phyloP scores from a whole-genome alignment of 805 yeast species.

The Kluyveromyces nonfermentans region DNA sequence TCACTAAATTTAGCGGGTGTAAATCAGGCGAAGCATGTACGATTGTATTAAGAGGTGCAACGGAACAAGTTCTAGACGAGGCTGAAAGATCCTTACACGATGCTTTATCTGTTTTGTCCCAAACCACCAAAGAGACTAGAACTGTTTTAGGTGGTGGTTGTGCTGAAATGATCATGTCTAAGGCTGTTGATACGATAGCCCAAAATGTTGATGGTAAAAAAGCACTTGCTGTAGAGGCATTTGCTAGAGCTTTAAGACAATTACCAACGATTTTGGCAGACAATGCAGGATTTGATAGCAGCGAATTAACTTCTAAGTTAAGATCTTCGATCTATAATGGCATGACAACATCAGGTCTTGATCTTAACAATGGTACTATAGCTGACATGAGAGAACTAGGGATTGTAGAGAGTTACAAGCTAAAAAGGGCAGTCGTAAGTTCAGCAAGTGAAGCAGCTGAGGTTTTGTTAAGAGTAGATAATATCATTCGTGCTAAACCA shows the following conservation, averaged over 20 bases:
- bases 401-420: slow-evolving; percentile 83
- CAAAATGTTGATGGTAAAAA: slow-evolving; percentile 90
- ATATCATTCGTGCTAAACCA: slow-evolving; percentile 93
- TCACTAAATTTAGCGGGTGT: slow-evolving; percentile 91
- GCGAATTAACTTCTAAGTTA: slow-evolving; percentile 82
- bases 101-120: slow-evolving; percentile 90
- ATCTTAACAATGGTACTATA: slow-evolving; percentile 70
- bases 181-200: slow-evolving; percentile 88
- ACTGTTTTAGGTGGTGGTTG: slow-evolving; percentile 94
- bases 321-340: slow-evolving; percentile 84
- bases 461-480: slow-evolving; percentile 89
- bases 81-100: slow-evolving; percentile 96
- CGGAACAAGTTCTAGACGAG: slow-evolving; percentile 92
- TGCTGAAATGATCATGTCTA: slow-evolving; percentile 92
- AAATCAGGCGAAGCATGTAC: slow-evolving; percentile 95
- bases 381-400: slow-evolving; percentile 95
- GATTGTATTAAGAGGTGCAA: slow-evolving; percentile 91
- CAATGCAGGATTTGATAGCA: slow-evolving; percentile 93
- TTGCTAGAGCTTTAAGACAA: slow-evolving; percentile 88
- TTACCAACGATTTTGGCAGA: slow-evolving; percentile 93
- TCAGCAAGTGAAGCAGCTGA: slow-evolving; percentile 99
- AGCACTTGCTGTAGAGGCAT: slow-evolving; percentile 88
- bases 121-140: slow-evolving; percentile 86
- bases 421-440: slow-evolving; percentile 87
- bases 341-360: slow-evolving; percentile 83